A percentile compares a stretch with the other conserved stretches of the same genome.
Conservation (phyloP, 202 grass and related monocot genomes). For the Digitaria exilis region DNA sequence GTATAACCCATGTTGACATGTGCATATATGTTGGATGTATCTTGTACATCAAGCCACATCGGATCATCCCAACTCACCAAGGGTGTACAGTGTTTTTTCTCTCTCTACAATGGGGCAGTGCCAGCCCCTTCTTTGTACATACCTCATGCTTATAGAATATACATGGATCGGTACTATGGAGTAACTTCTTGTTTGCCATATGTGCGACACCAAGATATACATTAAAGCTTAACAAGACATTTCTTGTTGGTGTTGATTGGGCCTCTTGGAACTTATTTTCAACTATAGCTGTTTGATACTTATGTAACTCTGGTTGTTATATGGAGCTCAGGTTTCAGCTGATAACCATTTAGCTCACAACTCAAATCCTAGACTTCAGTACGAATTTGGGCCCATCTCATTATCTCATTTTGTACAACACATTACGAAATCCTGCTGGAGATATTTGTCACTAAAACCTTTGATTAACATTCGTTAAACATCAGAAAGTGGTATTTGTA, state of each 20-base stretch:
- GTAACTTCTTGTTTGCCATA: neutral
- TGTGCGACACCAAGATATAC: neutral
- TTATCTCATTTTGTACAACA: too few relatives aligned
- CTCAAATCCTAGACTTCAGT: neutral
- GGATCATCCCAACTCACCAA: too few relatives aligned
- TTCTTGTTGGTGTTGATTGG: neutral
- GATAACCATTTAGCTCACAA: neutral
- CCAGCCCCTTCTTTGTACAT: neutral
- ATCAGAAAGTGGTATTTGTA: neutral
- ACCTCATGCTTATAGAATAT: neutral
- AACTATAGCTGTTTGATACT: neutral
- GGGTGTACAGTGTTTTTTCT: too few relatives aligned
- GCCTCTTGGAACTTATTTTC: neutral
- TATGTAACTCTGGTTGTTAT: neutral
- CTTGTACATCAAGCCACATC: too few relatives aligned
- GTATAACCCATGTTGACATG: too few relatives aligned
- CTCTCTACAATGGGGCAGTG: neutral
- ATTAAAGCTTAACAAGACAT: neutral
- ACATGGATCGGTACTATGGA: neutral
- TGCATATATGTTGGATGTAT: too few relatives aligned
- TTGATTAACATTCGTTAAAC: neutral
- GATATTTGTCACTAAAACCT: neutral
- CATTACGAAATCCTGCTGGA: neutral
- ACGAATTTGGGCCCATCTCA: neutral
- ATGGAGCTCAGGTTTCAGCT: neutral